Base-by-base conservation (phyloP, 306 rosid genomes). In the Luffa aegyptiaca region DNA sequence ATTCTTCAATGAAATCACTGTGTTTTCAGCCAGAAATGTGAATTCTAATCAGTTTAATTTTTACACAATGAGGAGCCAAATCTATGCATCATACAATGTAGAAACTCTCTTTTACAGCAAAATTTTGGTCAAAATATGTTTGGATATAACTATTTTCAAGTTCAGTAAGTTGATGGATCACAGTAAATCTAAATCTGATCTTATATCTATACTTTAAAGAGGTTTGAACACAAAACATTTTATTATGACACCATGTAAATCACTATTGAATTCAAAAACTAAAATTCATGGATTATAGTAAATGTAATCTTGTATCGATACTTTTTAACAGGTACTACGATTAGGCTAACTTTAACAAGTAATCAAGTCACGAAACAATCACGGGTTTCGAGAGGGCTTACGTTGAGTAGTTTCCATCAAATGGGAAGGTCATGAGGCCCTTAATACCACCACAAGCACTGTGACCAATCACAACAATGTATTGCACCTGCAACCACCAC, bases 371-470 rank as follows among this genome's bases (percentile, higher is more conserved):
- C 20, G 1, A 53, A 53, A 53, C 9, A 16, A 16, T 53, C 8
- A 16, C 10, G 21, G 8, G 45, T 14, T 64, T 36, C 9, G 10
- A 46, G 37, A 45, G 6, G 42, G 7, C 82, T 86, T 84, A 93
- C 98, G 98, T 93, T 1, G 92, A 79, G 86, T 81, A 81, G n/a
- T 84, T 2, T 81, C 93, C 97, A 82, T 90, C 90, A 52, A 12
- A 86, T 46, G 93, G 88, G 33, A 93, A 63, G 21, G 93, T 87
- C 85, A 93, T 14, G 69, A 93, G 98, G 17, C 93, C 98, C 90
- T 93, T 93, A 31, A 93, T 92, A 62, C 98, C 98, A 63, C 98
- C 98, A 86, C 98, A 91, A 86, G 93, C 97, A 57, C 98, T 93
- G 90, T 93, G 98, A 21, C 92, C 92, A 72, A 89, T 85, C 81